phyloP scores from a whole-genome alignment of 306 rosid genomes.

The Echinosophora koreensis region DNA sequence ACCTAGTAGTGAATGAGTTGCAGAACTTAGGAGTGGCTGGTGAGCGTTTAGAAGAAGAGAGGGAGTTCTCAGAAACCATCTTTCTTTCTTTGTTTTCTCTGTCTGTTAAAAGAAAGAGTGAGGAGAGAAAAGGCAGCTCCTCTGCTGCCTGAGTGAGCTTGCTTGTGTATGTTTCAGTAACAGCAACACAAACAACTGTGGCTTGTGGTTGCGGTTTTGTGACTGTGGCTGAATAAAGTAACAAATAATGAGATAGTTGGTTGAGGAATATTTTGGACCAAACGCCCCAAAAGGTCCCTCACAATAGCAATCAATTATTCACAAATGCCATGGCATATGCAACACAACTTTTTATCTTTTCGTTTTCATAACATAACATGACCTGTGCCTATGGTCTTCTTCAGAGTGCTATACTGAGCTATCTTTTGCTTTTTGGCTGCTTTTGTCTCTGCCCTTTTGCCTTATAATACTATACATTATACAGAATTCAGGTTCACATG shows the following conservation, averaged over 20 bases:
- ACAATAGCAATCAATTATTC: conserved; percentile 34
- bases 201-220: background rate
- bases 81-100: background rate
- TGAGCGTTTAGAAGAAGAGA: conserved; percentile 65
- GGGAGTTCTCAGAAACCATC: conserved; percentile 72
- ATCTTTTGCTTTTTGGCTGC: conserved; percentile 61
- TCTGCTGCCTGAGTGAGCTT: conserved; percentile 32
- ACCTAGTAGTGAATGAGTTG: conserved; percentile 89
- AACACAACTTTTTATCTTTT: conserved; percentile 44
- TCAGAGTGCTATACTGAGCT: background rate
- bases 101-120: conserved; percentile 3
- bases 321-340: conserved; percentile 45
- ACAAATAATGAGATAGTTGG: conserved; percentile 29
- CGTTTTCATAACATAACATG: conserved; percentile 47
- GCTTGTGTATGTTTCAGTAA: conserved; percentile 42
- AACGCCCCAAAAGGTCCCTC: conserved; percentile 48
- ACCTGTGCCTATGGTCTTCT: conserved; percentile 37
- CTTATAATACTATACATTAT: conserved; percentile 15
- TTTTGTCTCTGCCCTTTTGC: conserved; percentile 50
- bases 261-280: conserved; percentile 46
- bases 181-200: conserved; percentile 44
- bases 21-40: conserved; percentile 68
- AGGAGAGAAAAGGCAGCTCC: conserved; percentile 37
- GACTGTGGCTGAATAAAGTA: conserved; percentile 38
- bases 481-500: conserved; percentile 30